phyloP scores from a whole-genome alignment of 169 alveolate species.

The Plasmodium malariae region DNA sequence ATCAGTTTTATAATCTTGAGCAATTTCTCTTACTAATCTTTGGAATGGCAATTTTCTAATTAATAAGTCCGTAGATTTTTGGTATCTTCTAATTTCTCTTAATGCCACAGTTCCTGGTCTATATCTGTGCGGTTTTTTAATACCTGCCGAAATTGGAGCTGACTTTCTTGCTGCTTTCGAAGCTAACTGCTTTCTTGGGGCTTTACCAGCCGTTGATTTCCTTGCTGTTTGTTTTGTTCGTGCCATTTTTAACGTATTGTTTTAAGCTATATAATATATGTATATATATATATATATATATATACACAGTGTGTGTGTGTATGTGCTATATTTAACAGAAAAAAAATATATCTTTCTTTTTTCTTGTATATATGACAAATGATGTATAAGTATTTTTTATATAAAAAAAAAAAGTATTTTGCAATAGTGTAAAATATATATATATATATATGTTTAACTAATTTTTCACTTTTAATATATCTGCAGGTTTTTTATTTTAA shows the following conservation, averaged over 20 bases:
- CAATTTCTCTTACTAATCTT: slow-evolving; percentile 98
- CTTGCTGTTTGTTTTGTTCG: slow-evolving; percentile 98
- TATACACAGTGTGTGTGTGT: slow-evolving; percentile 9
- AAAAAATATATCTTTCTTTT: background rate
- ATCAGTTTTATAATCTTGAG: slow-evolving; percentile 98
- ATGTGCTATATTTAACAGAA: slow-evolving; percentile 7
- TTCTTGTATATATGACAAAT: slow-evolving; percentile 37
- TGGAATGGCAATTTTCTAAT: slow-evolving; percentile 99
- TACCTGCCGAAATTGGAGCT: slow-evolving; percentile 94
- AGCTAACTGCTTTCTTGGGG: slow-evolving; percentile 97
- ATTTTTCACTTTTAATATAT: slow-evolving; percentile 8
- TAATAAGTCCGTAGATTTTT: slow-evolving; percentile 97
- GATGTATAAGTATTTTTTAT: background rate
- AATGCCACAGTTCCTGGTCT: slow-evolving; percentile 99
- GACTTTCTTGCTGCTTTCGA: slow-evolving; percentile 97
- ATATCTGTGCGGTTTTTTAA: slow-evolving; percentile 96
- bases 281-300: slow-evolving; percentile 2
- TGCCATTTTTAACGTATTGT: slow-evolving; percentile 90
- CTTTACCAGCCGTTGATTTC: slow-evolving; percentile 97
- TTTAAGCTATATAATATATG: background rate
- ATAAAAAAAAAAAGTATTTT: slow-evolving; percentile 20
- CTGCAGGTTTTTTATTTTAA: background rate
- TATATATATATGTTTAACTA: slow-evolving; percentile 13
- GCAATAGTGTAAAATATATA: slow-evolving; percentile 11
- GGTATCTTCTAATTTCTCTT: slow-evolving; percentile 98